These are phyloP conservation scores for Colletotrichum incanum DNA, from an alignment of 2,329 filamentous ascomycete genomes.

Conservation along the genomic window DNA sequence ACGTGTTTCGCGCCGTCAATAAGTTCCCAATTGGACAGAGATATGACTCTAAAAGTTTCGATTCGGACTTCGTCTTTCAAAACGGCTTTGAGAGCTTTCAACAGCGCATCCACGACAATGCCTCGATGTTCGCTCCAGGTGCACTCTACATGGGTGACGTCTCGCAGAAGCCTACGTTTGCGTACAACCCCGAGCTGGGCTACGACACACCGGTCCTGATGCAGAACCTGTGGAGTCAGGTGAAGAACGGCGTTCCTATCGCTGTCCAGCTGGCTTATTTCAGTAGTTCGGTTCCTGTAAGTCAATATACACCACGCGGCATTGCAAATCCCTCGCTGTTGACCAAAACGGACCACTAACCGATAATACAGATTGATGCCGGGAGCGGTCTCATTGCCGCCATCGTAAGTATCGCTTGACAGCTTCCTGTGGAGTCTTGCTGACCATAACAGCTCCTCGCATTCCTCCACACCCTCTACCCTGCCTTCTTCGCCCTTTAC, in stretches of 20 bases:
- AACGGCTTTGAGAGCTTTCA: conserved; percentile 53
- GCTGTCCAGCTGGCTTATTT: too few species aligned
- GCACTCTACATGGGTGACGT: conserved; percentile 42
- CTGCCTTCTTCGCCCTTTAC: conserved; percentile 78
- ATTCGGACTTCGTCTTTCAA: too few species aligned
- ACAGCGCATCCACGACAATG: conserved; percentile 61
- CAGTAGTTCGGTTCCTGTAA: too few species aligned
- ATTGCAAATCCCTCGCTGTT: too few species aligned
- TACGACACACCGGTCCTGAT: conserved; percentile 4
- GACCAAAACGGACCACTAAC: too few species aligned
- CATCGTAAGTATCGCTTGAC: too few species aligned
- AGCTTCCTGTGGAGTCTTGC: neutral
- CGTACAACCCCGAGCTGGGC: conserved; percentile 13
- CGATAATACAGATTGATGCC: too few species aligned
- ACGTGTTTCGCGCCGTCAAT: too few species aligned
- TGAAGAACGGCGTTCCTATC: conserved; percentile 12
- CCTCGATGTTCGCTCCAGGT: neutral
- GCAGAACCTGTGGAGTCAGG: conserved; percentile 39
- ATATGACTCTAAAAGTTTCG: too few species aligned
- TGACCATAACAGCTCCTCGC: conserved; percentile 4
- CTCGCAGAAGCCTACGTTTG: conserved; percentile 30
- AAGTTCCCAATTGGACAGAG: too few species aligned
- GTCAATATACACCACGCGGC: too few species aligned
- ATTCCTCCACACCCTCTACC: conserved; percentile 70
- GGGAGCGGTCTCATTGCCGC: too few species aligned